Conservation (phyloP, 2,329 filamentous ascomycete species). For the Dactylellina drechsleri region DNA sequence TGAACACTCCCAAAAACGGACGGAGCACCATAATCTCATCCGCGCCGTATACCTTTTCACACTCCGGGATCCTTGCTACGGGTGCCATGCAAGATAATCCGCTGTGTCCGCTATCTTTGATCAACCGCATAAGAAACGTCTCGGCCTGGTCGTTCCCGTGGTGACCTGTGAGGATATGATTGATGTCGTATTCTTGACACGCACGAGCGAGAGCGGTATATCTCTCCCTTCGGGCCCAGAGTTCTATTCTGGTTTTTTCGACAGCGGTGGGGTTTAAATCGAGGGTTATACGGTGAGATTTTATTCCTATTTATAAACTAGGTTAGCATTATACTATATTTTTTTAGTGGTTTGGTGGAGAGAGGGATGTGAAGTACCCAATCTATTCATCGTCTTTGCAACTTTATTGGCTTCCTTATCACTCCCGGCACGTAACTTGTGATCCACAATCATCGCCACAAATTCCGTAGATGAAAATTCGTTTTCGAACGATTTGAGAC, state of each 20-base stretch:
- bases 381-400: slow-evolving; percentile 59
- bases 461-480: slow-evolving; percentile 28
- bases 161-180: slow-evolving; percentile 68
- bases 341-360: neutral
- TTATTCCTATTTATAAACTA: slow-evolving; percentile 6
- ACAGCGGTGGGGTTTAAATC: neutral
- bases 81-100: slow-evolving; percentile 77
- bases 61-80: slow-evolving; percentile 81
- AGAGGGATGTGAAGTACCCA: slow-evolving; percentile 25
- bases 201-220: slow-evolving; percentile 24
- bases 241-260: slow-evolving; percentile 7
- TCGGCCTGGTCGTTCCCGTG: slow-evolving; percentile 92
- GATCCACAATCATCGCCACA: slow-evolving; percentile 65
- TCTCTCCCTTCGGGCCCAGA: slow-evolving; percentile 7
- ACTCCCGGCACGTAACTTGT: slow-evolving; percentile 67
- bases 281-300: neutral
- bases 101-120: slow-evolving; percentile 73
- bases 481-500: slow-evolving; percentile 59
- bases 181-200: slow-evolving; percentile 19
- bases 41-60: slow-evolving; percentile 76
- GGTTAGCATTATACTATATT: neutral
- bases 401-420: slow-evolving; percentile 67
- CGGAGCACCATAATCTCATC: slow-evolving; percentile 63
- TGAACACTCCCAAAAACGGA: slow-evolving; percentile 55
- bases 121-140: slow-evolving; percentile 82